Base-by-base conservation (phyloP, 2,329 filamentous ascomycete genomes). In the Aureobasidium sp. region DNA sequence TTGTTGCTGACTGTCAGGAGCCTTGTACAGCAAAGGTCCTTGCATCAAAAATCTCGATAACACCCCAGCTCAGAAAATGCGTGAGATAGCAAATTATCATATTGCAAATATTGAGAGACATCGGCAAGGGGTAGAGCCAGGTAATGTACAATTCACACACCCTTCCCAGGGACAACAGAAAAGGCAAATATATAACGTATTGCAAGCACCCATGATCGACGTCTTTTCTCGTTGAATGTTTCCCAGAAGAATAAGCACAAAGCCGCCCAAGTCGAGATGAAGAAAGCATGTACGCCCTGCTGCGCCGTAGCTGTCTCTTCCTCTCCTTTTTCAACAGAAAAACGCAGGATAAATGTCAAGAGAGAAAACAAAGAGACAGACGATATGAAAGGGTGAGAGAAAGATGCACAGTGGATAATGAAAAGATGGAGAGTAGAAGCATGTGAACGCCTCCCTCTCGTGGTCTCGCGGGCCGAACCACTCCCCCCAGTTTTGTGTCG, bases 381-480 rank as follows among this genome's bases (percentile, higher is more conserved):
- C 15, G 13, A 53, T 27, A 53, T 53, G n/a, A 44, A 25, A 55
- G 5, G 7, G 52, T n/a, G 25, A 39, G 32, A 37, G 7, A 39
- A 39, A 39, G 34, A 41, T 53, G 49, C 49, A 53, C 49, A 53
- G 25, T 36, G 15, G 34, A 39, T 52, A 36, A 39, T 39, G 3
- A 4, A 57, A 36, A 34, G 27, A 25, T 45, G 25, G 29, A 57
- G 53, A 45, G 41, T 36, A 27, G 41, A 57, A 57, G 41, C 29
- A 44, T 57, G 39, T 57, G 32, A 48, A 58, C 42, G 54, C 54
- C 54, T 44, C 54, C 49, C 49, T 50, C 49, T 47, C 42, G 21
- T 47, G 29, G 54, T 58, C 42, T 58, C 41, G 41, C 53, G 41
- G 47, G 39, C 41, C 53, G 13, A 30, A n/a, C 37, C 13, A 32